Evolutionary conservation across 306 rosid species (phyloP), one percentile per base, ranked within the genome.

Genomic region (Coriaria nepalensis): DNA sequence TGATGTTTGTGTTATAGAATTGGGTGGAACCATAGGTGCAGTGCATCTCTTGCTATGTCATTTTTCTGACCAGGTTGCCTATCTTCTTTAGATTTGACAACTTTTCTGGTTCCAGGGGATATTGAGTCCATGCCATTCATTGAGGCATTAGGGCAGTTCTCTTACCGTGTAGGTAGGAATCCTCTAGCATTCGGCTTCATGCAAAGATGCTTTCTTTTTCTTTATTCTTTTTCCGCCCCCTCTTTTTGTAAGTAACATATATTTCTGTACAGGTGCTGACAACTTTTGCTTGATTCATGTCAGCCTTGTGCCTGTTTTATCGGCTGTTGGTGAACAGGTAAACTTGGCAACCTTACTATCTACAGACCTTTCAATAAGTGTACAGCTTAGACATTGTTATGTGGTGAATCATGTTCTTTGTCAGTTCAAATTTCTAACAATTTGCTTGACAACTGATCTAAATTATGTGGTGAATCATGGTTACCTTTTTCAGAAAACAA

Each of bases 81-180:
- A n/a, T 11, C 14, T 49, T 58, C 13, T 10, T 50, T 14, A 32
- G 40, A 33, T 55, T 39, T 71, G 45, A 71, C 11, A 37, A 35
- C 33, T 62, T 57, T 13, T 35, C 37, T 65, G 44, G 38, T 8
- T 59, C 15, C 48, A 73, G 79, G 79, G 15, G 79, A 73, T 48
- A 73, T 73, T 39, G 79, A 73, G 45, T 73, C 79, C 37, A 73
- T 73, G 79, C 79, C 79, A 10, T 73, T 68, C 50, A 68, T 73
- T 52, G 79, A 73, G 61, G 79, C 79, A 36, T 50, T 73, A n/a
- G 75, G 79, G 34, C 75, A 73, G n/a, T 73, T 73, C 46, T 68
- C 75, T 0, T 73, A 64, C 56, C 79, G 58, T 29, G 75, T 73
- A 40, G 79, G 79, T 73, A 57, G 56, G 69, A 33, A 59, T 62